A percentile compares a stretch with the other conserved stretches of the same genome.
Evolutionary conservation across 2,329 filamentous ascomycete species (phyloP).

Genomic region (Aspergillus fructus): DNA sequence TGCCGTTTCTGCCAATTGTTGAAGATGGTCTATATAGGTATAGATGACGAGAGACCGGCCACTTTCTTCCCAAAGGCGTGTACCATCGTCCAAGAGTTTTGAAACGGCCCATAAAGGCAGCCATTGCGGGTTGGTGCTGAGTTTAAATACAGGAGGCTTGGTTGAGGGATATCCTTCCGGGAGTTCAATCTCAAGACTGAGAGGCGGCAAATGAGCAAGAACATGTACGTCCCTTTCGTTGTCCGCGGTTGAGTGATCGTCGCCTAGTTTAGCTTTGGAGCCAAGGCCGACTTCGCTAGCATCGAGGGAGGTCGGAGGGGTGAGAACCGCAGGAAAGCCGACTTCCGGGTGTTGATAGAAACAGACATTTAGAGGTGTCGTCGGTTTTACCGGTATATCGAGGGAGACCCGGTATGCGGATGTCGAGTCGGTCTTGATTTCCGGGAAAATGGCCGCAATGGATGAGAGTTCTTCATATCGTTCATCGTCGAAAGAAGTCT

Average conservation of each 20-base stretch:
- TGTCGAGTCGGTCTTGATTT: constrained; percentile 52
- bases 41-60: constrained; percentile 58
- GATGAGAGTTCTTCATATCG: constrained; percentile 59
- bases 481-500: constrained; percentile 50
- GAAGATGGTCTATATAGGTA: constrained; percentile 60
- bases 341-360: constrained; percentile 40
- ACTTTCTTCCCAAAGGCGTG: constrained; percentile 59
- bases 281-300: constrained; percentile 21
- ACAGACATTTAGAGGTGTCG: constrained; percentile 50
- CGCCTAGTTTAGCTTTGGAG: constrained; percentile 24
- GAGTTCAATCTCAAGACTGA: constrained; percentile 54
- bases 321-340: constrained; percentile 34
- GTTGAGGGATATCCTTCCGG: constrained; percentile 57
- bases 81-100: constrained; percentile 48
- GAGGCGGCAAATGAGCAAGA: constrained; percentile 57
- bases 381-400: constrained; percentile 56
- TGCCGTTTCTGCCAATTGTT: constrained; percentile 56
- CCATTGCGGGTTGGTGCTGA: constrained; percentile 55
- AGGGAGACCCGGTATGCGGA: constrained; percentile 52
- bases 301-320: constrained; percentile 44
- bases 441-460: constrained; percentile 62
- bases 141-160: constrained; percentile 49
- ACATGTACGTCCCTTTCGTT: constrained; percentile 41
- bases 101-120: constrained; percentile 47
- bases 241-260: constrained; percentile 18